These are phyloP conservation scores for Eucalyptus sp. DNA, from an alignment of 345 rosid species.

Conservation along the genomic window DNA sequence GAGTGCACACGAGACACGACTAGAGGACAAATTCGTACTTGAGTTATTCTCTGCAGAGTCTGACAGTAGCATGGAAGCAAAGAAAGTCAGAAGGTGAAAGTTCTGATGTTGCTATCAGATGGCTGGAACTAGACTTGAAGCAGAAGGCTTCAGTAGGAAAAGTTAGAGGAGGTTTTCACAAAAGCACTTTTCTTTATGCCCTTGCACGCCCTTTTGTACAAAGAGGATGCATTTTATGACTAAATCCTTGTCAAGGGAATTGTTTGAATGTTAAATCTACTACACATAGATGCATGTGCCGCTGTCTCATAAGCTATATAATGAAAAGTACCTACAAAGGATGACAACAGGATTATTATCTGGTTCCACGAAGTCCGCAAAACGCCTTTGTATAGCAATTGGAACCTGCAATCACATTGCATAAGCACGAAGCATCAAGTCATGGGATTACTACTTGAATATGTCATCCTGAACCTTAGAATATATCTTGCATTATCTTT, in stretches of 20 bases:
- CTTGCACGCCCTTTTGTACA: neutral
- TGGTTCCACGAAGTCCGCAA: conserved; percentile 44
- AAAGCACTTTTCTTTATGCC: neutral
- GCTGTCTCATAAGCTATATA: neutral
- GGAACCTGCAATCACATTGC: conserved; percentile 55
- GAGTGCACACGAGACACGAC: neutral
- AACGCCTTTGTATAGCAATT: conserved; percentile 55
- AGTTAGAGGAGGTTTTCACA: neutral
- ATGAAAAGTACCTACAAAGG: conserved; percentile 51
- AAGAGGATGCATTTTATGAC: neutral
- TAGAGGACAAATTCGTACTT: neutral
- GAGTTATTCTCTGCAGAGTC: neutral
- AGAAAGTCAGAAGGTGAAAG: neutral
- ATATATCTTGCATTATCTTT: neutral
- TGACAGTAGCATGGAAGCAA: neutral
- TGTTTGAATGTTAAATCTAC: neutral
- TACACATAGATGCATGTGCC: neutral
- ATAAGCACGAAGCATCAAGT: neutral
- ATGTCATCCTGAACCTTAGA: neutral
- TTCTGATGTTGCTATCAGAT: neutral
- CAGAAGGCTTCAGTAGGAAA: neutral
- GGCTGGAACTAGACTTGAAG: neutral
- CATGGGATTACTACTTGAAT: neutral
- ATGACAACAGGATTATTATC: conserved; percentile 66
- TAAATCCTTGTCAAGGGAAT: neutral